A percentile compares a stretch with the other conserved stretches of the same genome.
Evolutionary conservation across 345 rosid genomes (phyloP).

Genomic region (Eucalyptus curtisii): DNA sequence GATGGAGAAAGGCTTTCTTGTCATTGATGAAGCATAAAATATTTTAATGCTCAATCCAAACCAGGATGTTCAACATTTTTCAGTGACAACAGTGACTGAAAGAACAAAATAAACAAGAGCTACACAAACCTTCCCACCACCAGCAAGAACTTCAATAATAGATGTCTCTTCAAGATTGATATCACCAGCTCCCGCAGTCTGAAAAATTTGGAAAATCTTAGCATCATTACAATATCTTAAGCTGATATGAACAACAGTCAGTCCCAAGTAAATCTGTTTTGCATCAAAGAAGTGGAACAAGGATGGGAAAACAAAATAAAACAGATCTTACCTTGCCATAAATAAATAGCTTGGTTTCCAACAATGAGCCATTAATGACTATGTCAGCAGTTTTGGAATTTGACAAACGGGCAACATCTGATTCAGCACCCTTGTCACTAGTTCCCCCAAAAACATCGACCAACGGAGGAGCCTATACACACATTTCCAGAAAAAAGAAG

Average conservation of each 20-base stretch:
- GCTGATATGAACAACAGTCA: neutral
- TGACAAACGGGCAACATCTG: conserved; percentile 28
- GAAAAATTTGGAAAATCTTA: neutral
- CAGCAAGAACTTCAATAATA: conserved; percentile 73
- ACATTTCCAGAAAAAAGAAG: neutral
- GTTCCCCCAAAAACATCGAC: conserved; percentile 50
- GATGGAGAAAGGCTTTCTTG: neutral
- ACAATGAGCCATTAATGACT: conserved; percentile 69
- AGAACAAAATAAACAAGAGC: neutral
- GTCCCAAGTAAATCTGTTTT: neutral
- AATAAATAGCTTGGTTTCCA: conserved; percentile 62
- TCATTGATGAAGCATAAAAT: neutral
- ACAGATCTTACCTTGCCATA: conserved; percentile 63
- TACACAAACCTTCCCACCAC: conserved; percentile 86
- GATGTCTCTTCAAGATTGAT: conserved; percentile 49
- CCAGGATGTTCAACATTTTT: neutral
- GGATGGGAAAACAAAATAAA: neutral
- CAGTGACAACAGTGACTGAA: neutral
- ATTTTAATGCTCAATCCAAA: neutral
- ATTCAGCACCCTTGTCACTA: conserved; percentile 20
- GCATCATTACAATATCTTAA: neutral
- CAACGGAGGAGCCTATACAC: conserved; percentile 54
- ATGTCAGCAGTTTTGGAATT: conserved; percentile 57
- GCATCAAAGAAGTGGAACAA: neutral
- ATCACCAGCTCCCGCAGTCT: conserved; percentile 39